These are phyloP conservation scores for Eutypa lata DNA, from an alignment of 2,329 filamentous ascomycete species.

Conservation along the genomic window DNA sequence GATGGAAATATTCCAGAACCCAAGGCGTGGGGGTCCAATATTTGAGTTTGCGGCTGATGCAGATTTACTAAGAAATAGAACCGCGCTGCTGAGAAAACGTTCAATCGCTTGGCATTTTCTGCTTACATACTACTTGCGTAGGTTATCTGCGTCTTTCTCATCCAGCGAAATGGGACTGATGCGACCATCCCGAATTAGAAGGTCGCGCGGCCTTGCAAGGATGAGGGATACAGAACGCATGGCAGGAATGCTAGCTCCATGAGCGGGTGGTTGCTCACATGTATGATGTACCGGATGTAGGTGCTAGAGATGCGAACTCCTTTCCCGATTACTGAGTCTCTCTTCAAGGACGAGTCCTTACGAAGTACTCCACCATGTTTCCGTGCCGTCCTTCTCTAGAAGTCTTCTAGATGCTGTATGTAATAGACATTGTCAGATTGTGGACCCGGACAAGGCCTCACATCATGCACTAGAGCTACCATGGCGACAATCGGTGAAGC, in stretches of 20 bases:
- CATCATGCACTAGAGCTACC: neutral
- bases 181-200: neutral
- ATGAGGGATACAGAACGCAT: neutral
- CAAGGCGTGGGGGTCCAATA: neutral
- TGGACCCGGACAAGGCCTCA: neutral
- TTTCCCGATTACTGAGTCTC: no score
- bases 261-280: no score
- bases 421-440: conserved; percentile 1
- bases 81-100: neutral
- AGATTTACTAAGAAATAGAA: neutral
- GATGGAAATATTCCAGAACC: neutral
- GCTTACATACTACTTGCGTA: neutral
- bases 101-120: neutral
- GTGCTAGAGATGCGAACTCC: no score
- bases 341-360: neutral
- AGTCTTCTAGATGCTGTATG: conserved; percentile 15
- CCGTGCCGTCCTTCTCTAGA: conserved; percentile 17
- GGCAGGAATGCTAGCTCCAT: neutral
- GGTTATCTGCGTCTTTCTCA: neutral
- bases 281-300: no score
- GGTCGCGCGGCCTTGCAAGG: neutral
- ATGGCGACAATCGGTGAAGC: neutral
- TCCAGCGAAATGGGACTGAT: neutral
- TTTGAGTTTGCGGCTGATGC: neutral
- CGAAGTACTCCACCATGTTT: no score